These are phyloP conservation scores for Cornus suecica DNA, from an alignment of 148 eudicot species.

Conservation along the genomic window DNA sequence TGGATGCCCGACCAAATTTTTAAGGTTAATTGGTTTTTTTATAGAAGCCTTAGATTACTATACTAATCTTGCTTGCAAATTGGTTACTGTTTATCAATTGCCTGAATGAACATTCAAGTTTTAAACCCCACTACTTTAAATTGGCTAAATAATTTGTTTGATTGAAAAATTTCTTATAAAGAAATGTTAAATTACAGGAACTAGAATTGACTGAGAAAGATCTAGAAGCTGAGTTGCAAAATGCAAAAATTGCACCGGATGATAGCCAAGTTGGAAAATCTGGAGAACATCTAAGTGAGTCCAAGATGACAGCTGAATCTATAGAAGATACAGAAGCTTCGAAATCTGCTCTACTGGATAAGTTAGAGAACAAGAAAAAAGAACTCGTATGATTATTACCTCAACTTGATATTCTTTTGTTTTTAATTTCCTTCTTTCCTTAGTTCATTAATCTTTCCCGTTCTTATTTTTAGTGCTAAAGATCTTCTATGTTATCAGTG, in stretches of 20 bases:
- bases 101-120: not conserved
- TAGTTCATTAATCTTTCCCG: not conserved
- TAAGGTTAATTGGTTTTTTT: too few species aligned
- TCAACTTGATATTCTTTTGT: not conserved
- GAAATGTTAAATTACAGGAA: constrained; percentile 38
- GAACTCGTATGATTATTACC: constrained; percentile 55
- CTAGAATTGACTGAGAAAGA: constrained; percentile 58
- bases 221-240: constrained; percentile 58
- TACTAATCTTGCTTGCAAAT: not conserved
- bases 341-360: constrained; percentile 40
- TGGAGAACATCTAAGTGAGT: constrained; percentile 17
- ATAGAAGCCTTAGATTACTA: not conserved
- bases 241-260: constrained; percentile 37
- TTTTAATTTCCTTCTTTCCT: not conserved
- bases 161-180: not conserved
- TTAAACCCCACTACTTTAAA: not conserved
- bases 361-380: constrained; percentile 76
- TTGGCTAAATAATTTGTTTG: not conserved
- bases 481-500: constrained; percentile 37
- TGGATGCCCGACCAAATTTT: not conserved
- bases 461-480: constrained; percentile 12
- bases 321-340: constrained; percentile 45
- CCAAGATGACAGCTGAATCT: constrained; percentile 21
- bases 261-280: constrained; percentile 28
- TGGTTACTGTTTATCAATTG: not conserved